Conservation (phyloP, 2,329 filamentous ascomycete species). For the Colletotrichum filicis region DNA sequence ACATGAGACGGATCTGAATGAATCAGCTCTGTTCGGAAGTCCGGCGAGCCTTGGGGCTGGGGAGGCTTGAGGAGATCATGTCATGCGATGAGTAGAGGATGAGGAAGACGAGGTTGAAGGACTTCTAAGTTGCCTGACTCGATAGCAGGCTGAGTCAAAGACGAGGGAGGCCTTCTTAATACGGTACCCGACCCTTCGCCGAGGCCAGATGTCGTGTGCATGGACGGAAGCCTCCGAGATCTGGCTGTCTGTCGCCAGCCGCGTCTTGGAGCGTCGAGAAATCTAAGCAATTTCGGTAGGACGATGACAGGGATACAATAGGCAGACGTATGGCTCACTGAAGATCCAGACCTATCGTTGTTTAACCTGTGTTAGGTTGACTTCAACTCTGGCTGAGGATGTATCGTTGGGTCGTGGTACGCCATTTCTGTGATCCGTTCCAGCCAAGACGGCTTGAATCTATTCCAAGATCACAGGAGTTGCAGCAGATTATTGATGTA, state of each 20-base stretch:
- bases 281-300: neutral
- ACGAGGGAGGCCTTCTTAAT: neutral
- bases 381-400: neutral
- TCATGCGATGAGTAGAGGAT: conserved; percentile 2
- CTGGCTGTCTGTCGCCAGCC: neutral
- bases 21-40: conserved; percentile 5
- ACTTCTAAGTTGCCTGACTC: neutral
- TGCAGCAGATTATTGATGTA: neutral
- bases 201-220: neutral
- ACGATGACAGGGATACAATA: neutral
- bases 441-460: conserved; percentile 1
- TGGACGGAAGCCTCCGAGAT: neutral
- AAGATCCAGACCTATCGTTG: neutral
- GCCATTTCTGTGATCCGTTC: neutral
- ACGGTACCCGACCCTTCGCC: too few relatives aligned
- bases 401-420: neutral
- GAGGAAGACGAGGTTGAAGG: neutral
- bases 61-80: conserved; percentile 22
- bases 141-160: neutral
- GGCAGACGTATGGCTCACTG: neutral
- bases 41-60: conserved; percentile 13
- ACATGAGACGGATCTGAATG: neutral
- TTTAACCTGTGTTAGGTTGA: neutral
- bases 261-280: neutral
- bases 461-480: neutral